Percentiles rank a stretch among this genome's conserved stretches.
Evolutionary conservation across 208 protist genomes (phyloP).

Genomic region (Trypanosoma cruzi): DNA sequence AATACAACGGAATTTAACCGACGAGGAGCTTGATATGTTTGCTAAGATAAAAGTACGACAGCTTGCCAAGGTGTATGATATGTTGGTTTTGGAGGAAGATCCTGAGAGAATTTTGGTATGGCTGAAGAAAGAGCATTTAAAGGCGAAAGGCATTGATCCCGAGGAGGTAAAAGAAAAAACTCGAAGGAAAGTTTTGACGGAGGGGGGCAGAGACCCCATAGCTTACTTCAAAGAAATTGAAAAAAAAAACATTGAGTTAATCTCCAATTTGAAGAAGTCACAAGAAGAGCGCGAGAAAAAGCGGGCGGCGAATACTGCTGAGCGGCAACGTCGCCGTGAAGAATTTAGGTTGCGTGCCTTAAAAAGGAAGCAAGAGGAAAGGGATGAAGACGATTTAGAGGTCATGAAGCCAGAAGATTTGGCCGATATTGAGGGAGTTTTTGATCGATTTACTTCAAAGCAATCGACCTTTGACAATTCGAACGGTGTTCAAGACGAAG

Average conservation of each 20-base stretch:
- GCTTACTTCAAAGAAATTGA: conserved; percentile 34
- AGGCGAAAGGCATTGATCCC: conserved; percentile 20
- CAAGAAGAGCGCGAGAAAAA: conserved; percentile 30
- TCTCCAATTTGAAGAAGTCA: conserved; percentile 23
- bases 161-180: conserved; percentile 26
- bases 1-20: conserved; percentile 30
- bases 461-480: conserved; percentile 40
- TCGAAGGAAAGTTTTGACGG: conserved; percentile 24
- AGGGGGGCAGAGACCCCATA: conserved; percentile 32
- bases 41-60: conserved; percentile 33
- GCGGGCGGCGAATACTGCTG: conserved; percentile 27
- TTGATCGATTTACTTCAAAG: conserved; percentile 38
- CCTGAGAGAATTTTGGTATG: conserved; percentile 41
- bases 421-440: conserved; percentile 34
- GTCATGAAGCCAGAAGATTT: conserved; percentile 28
- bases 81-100: conserved; percentile 40
- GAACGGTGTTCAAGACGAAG: conserved; percentile 33
- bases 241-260: conserved; percentile 30
- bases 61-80: conserved; percentile 46
- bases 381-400: conserved; percentile 6
- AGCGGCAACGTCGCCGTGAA: conserved; percentile 21
- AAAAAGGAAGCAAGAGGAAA: conserved; percentile 3
- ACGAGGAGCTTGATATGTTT: conserved; percentile 33
- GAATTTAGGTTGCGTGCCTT: conserved; percentile 11
- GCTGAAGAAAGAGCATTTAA: conserved; percentile 35